Evolutionary conservation across 768 basidiomycete species (phyloP).

Genomic region (Amanita pseudoporphyria): DNA sequence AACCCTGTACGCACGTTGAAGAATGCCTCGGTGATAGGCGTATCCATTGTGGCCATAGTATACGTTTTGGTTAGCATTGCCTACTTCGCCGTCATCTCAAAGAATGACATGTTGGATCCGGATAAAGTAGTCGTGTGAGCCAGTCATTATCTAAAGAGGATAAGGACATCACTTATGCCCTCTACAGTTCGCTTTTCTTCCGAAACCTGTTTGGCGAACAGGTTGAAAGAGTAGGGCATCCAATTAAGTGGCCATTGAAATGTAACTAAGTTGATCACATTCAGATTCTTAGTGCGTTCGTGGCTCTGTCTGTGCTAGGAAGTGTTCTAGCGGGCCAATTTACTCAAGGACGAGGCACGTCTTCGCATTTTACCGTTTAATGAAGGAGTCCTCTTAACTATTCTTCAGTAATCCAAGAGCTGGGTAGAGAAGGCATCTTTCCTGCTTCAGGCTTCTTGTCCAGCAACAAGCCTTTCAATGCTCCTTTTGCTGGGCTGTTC

Average conservation of each 20-base stretch:
- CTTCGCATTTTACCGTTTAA: not conserved
- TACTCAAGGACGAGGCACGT: constrained; percentile 52
- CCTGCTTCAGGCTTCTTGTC: constrained; percentile 61
- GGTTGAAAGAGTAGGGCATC: constrained; percentile 41
- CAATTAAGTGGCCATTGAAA: not conserved
- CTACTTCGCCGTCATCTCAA: constrained; percentile 68
- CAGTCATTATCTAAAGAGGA: not conserved
- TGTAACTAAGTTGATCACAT: not conserved
- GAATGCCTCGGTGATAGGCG: constrained; percentile 57
- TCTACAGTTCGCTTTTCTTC: constrained; percentile 56
- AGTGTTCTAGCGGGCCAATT: constrained; percentile 58
- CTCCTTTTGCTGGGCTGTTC: constrained; percentile 55
- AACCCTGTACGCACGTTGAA: constrained; percentile 67
- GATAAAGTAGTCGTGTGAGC: constrained; percentile 61
- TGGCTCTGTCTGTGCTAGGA: constrained; percentile 56
- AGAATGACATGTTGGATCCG: constrained; percentile 56
- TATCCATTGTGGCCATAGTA: constrained; percentile 45
- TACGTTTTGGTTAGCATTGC: constrained; percentile 64
- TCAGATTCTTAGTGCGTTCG: constrained; percentile 52
- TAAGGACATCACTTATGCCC: not conserved
- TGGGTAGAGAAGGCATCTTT: constrained; percentile 62
- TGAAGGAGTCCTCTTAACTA: not conserved
- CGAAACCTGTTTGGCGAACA: constrained; percentile 58
- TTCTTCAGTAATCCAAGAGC: constrained; percentile 54
- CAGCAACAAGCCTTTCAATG: constrained; percentile 60